Evolutionary conservation across 164 flowering plant species (phyloP).

Genomic region (Dillenia turbinata): DNA sequence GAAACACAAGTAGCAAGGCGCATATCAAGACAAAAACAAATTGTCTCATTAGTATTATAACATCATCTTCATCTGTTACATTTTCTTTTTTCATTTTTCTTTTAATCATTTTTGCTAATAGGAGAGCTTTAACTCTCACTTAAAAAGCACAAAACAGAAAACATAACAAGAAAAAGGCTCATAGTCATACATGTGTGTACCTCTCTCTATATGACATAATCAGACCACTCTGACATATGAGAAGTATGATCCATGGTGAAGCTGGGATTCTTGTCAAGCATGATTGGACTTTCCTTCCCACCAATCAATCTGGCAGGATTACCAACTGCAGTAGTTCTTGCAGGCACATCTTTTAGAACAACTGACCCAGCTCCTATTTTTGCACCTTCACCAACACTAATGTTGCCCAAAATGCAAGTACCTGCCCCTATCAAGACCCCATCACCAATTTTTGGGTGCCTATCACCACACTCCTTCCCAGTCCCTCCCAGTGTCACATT

Average conservation of each 20-base stretch:
- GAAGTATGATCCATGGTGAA: conserved; percentile 79
- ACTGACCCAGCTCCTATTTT: conserved; percentile 83
- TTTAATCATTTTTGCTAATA: conserved; percentile 12
- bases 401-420: conserved; percentile 63
- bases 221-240: conserved; percentile 58
- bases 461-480: conserved; percentile 61
- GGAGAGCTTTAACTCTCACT: conserved; percentile 4
- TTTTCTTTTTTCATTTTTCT: conserved; percentile 1
- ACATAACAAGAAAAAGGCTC: background rate
- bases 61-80: conserved; percentile 15
- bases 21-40: too few species aligned
- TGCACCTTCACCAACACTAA: conserved; percentile 72
- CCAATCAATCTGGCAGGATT: conserved; percentile 73
- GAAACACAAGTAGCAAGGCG: too few species aligned
- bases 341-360: conserved; percentile 62
- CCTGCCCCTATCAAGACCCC: conserved; percentile 86
- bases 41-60: conserved; percentile 6
- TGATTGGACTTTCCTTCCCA: conserved; percentile 55
- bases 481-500: conserved; percentile 79
- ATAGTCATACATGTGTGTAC: background rate
- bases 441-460: conserved; percentile 81
- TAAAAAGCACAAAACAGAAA: background rate
- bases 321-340: conserved; percentile 71
- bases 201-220: conserved; percentile 39
- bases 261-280: conserved; percentile 52